These are phyloP conservation scores for Stylosanthes scabra DNA, from an alignment of 331 rosid genomes.

Conservation along the genomic window DNA sequence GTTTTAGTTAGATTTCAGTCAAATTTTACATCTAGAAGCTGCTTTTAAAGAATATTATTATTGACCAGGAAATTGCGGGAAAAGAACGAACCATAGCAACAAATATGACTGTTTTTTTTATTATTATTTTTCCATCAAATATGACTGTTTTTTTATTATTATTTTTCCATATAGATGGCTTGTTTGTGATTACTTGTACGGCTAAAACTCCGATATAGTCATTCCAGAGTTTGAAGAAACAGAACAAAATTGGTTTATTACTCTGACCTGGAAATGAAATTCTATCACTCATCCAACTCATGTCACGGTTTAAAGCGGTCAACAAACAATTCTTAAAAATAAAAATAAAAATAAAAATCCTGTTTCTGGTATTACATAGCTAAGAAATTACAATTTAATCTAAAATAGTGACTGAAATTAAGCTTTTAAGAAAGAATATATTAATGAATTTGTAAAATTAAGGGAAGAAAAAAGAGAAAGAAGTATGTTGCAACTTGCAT, in stretches of 20 bases:
- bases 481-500: background rate
- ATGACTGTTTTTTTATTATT: slow-evolving; percentile 32
- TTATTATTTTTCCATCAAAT: background rate
- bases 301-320: background rate
- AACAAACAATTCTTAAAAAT: background rate
- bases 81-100: background rate
- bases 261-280: slow-evolving; percentile 14
- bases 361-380: background rate
- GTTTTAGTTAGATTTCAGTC: background rate
- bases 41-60: too few relatives aligned
- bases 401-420: background rate
- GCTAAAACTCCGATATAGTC: slow-evolving; percentile 10
- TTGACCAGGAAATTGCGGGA: background rate
- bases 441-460: background rate
- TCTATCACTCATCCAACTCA: background rate
- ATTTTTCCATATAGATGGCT: background rate
- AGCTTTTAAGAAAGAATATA: background rate
- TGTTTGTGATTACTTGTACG: slow-evolving; percentile 36
- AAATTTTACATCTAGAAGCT: background rate
- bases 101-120: slow-evolving; percentile 10
- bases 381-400: background rate
- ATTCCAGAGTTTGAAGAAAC: slow-evolving; percentile 24
- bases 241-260: slow-evolving; percentile 1
- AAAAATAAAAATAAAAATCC: too few relatives aligned
- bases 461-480: too few relatives aligned